Evolutionary conservation across 2,329 filamentous ascomycete genomes (phyloP), one percentile per base, ranked within the genome.

Genomic region (Aspergillus costaricaensis): DNA sequence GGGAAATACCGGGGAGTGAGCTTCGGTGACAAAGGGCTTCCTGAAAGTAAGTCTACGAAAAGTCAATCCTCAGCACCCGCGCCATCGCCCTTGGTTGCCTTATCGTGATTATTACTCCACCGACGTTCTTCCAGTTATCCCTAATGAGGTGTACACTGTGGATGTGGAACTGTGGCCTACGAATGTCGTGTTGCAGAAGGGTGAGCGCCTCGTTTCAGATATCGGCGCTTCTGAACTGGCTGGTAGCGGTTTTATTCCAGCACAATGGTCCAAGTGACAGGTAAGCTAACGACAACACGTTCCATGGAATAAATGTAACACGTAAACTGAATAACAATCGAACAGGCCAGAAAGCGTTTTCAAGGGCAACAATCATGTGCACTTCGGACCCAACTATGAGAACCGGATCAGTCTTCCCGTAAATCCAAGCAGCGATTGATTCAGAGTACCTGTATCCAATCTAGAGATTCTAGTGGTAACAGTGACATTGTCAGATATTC

Each of bases 1-100:
- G 7, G 82, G 81, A 30, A 82, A 81, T 15, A 77, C 78, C 1
- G 82, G 82, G 17, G 81, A 84, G 57, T 78, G 81, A 0, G 77
- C 83, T 1, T 81, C 82, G 0, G 68, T 84, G 4, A 74, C 75
- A n/a, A 83, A 83, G 67, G 82, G 82, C 50, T 84, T 81, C 81
- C 76, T 83, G 10, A 79, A 81, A 17, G 77, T 79, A n/a, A 79
- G 75, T 38, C 70, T 82, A 21, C 79, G 81, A 51, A 82, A 80
- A 62, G 74, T 75, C 10, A 77, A 82, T 52, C 64, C 70, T 0
- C 52, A 73, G 1, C 76, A 82, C 62, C 76, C 74, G 2, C 74
- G 75, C 50, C 77, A 83, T 64, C 71, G 76, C 12, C 64, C 74
- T 0, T 82, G 74, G 59, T 69, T 82, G 1, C 81, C 81, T 1